These are phyloP conservation scores for Globisporangium emineosum DNA, from an alignment of 352 stramenopile species.

Conservation along the genomic window DNA sequence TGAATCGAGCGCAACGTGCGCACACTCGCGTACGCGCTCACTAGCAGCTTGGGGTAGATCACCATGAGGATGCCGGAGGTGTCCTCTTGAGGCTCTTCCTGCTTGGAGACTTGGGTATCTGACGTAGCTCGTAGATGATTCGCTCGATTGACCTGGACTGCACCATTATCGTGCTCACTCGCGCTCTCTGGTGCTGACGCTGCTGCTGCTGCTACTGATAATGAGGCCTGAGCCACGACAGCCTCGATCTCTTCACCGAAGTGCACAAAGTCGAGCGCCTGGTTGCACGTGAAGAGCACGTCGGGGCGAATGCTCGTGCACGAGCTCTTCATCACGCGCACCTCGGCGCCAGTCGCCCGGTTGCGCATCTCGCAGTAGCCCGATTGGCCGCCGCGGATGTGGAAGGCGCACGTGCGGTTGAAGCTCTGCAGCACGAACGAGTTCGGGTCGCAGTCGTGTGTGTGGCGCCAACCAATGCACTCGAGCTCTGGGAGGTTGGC, in stretches of 20 bases:
- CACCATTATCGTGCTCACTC: not conserved
- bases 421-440: slow-evolving; percentile 22
- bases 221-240: not conserved
- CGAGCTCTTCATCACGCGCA: slow-evolving; percentile 34
- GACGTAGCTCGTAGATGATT: not conserved
- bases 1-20: slow-evolving; percentile 31
- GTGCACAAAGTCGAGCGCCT: slow-evolving; percentile 41
- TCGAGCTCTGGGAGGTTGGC: slow-evolving; percentile 13
- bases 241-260: slow-evolving; percentile 19
- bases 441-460: slow-evolving; percentile 35
- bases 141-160: not conserved
- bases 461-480: slow-evolving; percentile 52
- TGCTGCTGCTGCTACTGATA: not conserved
- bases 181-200: not conserved
- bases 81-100: not conserved
- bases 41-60: slow-evolving; percentile 48
- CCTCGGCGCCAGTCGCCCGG: slow-evolving; percentile 26
- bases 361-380: slow-evolving; percentile 55
- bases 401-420: slow-evolving; percentile 39
- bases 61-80: slow-evolving; percentile 46
- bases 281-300: slow-evolving; percentile 39
- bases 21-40: slow-evolving; percentile 39
- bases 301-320: slow-evolving; percentile 35
- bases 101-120: not conserved
- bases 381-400: slow-evolving; percentile 30